Percentiles rank a stretch among this genome's conserved stretches.
phyloP scores from a whole-genome alignment of 2,329 filamentous ascomycete species.

The Diaporthe longicolla region DNA sequence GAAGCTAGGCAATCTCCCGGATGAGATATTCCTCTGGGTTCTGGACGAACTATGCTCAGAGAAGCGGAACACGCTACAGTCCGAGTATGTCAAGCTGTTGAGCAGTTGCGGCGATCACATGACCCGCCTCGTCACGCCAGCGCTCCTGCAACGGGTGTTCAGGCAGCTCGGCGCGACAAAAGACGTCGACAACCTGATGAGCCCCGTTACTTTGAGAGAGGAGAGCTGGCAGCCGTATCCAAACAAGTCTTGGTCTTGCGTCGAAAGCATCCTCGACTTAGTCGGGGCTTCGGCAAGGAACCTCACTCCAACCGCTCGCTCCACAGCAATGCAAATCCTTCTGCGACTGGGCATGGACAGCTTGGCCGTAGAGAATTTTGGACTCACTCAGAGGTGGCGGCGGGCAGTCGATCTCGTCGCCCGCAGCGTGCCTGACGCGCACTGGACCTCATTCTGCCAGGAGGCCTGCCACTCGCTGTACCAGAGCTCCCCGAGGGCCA shows the following conservation, averaged over 20 bases:
- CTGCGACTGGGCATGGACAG: constrained; percentile 70
- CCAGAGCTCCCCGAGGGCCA: constrained; percentile 60
- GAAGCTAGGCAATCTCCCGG: constrained; percentile 64
- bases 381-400: constrained; percentile 58
- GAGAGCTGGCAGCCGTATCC: constrained; percentile 46
- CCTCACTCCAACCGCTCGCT: constrained; percentile 53
- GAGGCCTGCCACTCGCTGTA: constrained; percentile 64
- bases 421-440: constrained; percentile 54
- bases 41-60: constrained; percentile 71
- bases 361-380: constrained; percentile 60
- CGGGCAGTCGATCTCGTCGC: constrained; percentile 60
- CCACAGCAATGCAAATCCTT: constrained; percentile 61
- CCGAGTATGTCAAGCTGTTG: constrained; percentile 72
- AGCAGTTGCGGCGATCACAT: constrained; percentile 60
- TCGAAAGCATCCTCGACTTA: constrained; percentile 61
- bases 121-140: constrained; percentile 59
- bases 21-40: constrained; percentile 78
- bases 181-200: constrained; percentile 55
- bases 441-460: constrained; percentile 59
- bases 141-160: constrained; percentile 68
- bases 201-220: constrained; percentile 42
- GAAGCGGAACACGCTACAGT: constrained; percentile 66
- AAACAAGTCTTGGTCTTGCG: constrained; percentile 60
- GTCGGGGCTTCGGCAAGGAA: constrained; percentile 55
- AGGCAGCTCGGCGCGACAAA: constrained; percentile 68